Evolutionary conservation across 2,329 filamentous ascomycete species (phyloP).

Genomic region (Trichophyton simii): DNA sequence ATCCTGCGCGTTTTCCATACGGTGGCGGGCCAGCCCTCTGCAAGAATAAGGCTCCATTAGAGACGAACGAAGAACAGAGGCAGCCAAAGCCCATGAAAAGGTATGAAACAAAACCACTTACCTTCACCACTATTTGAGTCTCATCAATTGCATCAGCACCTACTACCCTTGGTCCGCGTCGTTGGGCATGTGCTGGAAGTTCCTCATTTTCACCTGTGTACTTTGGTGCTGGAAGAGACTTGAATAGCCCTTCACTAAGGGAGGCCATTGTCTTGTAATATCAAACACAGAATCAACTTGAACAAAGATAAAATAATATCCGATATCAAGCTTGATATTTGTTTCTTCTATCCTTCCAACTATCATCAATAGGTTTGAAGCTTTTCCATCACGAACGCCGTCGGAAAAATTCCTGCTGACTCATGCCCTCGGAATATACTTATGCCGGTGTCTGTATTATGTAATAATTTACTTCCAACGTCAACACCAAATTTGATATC

Average conservation of each 20-base stretch:
- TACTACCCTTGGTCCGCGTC: conserved; percentile 71
- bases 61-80: neutral
- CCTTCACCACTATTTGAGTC: conserved; percentile 69
- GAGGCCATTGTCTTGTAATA: conserved; percentile 26
- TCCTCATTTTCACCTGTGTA: conserved; percentile 87
- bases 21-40: conserved; percentile 70
- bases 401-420: neutral
- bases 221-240: conserved; percentile 75
- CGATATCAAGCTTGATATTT: neutral
- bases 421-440: neutral
- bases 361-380: neutral
- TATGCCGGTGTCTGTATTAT: neutral
- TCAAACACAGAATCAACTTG: neutral
- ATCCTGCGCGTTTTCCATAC: conserved; percentile 77
- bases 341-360: neutral
- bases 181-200: conserved; percentile 54
- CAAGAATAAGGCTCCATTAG: neutral
- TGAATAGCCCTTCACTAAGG: conserved; percentile 58
- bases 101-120: conserved; percentile 23
- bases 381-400: neutral
- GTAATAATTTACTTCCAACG: neutral
- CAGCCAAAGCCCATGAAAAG: neutral
- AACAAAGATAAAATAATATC: neutral
- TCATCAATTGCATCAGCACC: conserved; percentile 69
- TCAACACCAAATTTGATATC: neutral